Evolutionary conservation across 371 early-diverging fungal genomes (phyloP), one percentile per base, ranked within the genome.

Genomic region (Mucor lusitanicus): DNA sequence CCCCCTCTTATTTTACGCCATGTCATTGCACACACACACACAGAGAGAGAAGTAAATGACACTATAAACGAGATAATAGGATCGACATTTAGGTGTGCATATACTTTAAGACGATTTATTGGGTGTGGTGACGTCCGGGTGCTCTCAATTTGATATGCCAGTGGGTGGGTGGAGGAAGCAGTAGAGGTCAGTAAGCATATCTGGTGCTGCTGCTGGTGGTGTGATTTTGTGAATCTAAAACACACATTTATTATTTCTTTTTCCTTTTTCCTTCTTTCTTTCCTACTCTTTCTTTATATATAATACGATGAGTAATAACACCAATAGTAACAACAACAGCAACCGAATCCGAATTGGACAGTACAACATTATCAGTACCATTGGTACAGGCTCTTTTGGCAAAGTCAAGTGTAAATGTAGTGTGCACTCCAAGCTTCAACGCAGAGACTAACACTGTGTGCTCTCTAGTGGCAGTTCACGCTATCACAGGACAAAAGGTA

Each of bases 301-400:
- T 25, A 37, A 13, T 12, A 37, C 37, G 13, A 50, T 50, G 50
- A 50, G 50, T 50, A 50, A 25, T 50, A 50, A 25, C 4, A 46
- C 19, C 46, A 50, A 50, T 25, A 50, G 9, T 9, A 50, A 25
- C 50, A 48, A 21, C 23, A 77, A 71, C 67, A 75, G 67, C 58
- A 78, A 75, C 70, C 88, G 87, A 69, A 85, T 90, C 55, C 86
- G 80, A 71, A 91, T 95, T 65, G 99, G 99, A 5, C 92, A 94
- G 66, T 98, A 97, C 75, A 92, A 91, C 44, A 87, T 97, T 30
- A 86, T 96, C 59, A 94, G 96, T 70, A 97, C 97, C 12, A 87
- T 98, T 21, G 99, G 99, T 50, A 91, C 92, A 21, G 99, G 99
- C 9, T 94, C 95, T 3, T 98, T 97, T 83, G 99, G 97, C 61